phyloP scores from a whole-genome alignment of 495 filamentous ascomycete species.

The Trichoderma parareesei region DNA sequence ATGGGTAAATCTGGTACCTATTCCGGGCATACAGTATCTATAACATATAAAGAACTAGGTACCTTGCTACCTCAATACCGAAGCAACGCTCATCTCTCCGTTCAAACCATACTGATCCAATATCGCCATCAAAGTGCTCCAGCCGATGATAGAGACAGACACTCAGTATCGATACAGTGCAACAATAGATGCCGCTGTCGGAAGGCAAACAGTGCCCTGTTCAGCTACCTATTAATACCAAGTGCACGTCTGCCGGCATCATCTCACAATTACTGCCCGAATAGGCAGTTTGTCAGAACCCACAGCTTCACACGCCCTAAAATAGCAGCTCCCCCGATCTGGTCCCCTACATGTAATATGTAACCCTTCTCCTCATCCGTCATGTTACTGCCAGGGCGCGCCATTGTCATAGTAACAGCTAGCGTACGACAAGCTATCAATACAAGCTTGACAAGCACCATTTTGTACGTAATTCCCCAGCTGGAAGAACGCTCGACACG shows the following conservation, averaged over 20 bases:
- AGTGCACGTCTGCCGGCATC: not conserved
- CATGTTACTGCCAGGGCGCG: slow-evolving; percentile 2
- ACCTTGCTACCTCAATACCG: too few relatives aligned
- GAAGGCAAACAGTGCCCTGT: not conserved
- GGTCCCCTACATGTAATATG: not conserved
- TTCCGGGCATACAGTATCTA: too few relatives aligned
- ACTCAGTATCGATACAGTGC: too few relatives aligned
- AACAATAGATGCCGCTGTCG: not conserved
- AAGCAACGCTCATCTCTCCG: too few relatives aligned
- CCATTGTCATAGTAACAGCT: not conserved
- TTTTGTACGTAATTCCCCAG: not conserved
- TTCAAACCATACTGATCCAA: too few relatives aligned
- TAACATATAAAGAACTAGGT: too few relatives aligned
- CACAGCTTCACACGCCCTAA: not conserved
- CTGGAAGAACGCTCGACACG: not conserved
- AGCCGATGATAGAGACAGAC: not conserved
- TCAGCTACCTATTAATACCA: too few relatives aligned
- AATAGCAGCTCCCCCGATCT: not conserved
- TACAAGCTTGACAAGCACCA: too few relatives aligned
- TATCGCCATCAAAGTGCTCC: not conserved
- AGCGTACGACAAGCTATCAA: too few relatives aligned
- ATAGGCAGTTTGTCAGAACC: not conserved
- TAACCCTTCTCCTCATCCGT: not conserved
- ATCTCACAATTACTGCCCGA: not conserved
- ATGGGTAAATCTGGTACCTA: too few relatives aligned